Evolutionary conservation across 2,329 filamentous ascomycete genomes (phyloP), one percentile per base, ranked within the genome.

Genomic region (Colletotrichum eremochloae): DNA sequence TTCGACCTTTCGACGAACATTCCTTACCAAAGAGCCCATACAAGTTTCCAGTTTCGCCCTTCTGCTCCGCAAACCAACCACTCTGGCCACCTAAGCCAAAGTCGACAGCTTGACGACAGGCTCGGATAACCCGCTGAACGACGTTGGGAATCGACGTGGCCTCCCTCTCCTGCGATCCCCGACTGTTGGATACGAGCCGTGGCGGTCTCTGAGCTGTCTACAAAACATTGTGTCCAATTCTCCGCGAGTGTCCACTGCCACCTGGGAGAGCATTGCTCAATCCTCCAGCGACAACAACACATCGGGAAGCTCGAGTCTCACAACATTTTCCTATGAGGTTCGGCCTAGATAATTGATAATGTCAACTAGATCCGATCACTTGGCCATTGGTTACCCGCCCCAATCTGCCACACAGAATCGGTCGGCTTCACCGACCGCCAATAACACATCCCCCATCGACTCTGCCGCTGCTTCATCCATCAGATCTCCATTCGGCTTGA

Each of bases 361-460:
- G 95, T 93, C 94, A 87, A 94, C 90, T 83, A 92, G 94, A 89
- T 90, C 94, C 79, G 94, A 97, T 82, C 93, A 96, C 82, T 89
- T 96, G 86, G 92, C 92, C 81, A 90, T 96, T 83, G 94, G 94
- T 85, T 95, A 94, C 84, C 90, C 94, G 76, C 88, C 91, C 73
- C 91, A 92, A 82, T 83, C 90, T 81, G 88, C 89, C 81, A 86
- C 90, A 79, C 90, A 93, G 81, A 86, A 89, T 73, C 91, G 92
- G 79, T 96, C 94, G 63, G 91, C 90, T 76, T 94, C 94, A 61
- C 95, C 94, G 52, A 94, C 93, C 71, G 88, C 92, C 78, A 93
- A 90, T 81, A 94, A 90, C 81, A 94, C 92, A 75, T 95, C 95
- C 53, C 94, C 94, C 52, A 92, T 92, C 79, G 95, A 97, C 78